Percentiles rank a stretch among this genome's conserved stretches.
Conservation (phyloP, 495 filamentous ascomycete species). For the Podospora pseudopauciseta region DNA sequence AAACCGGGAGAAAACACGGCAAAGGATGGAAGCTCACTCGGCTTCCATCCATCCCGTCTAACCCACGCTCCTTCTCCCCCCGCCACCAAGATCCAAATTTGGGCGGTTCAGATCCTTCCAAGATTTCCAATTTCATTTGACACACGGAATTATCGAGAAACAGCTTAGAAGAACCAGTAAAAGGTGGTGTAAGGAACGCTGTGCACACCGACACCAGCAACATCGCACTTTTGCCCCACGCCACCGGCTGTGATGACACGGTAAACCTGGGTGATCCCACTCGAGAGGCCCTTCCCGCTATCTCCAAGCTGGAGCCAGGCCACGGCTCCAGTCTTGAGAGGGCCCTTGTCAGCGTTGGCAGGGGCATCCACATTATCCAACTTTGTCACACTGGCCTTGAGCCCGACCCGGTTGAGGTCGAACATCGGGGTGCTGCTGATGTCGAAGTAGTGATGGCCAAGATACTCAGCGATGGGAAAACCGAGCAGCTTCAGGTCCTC, state of each 20-base stretch:
- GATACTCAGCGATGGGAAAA: conserved; percentile 30
- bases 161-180: conserved; percentile 62
- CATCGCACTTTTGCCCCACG: conserved; percentile 45
- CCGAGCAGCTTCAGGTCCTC: conserved; percentile 31
- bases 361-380: conserved; percentile 53
- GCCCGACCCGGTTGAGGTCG: conserved; percentile 40
- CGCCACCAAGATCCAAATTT: background rate
- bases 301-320: conserved; percentile 61
- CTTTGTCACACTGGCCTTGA: conserved; percentile 43
- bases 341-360: conserved; percentile 40
- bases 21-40: background rate
- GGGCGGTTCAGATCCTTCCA: background rate
- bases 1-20: background rate
- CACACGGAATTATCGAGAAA: background rate
- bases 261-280: conserved; percentile 56
- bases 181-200: conserved; percentile 62
- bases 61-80: background rate
- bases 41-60: conserved; percentile 1
- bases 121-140: background rate
- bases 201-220: conserved; percentile 36
- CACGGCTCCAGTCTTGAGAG: conserved; percentile 50
- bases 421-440: conserved; percentile 52
- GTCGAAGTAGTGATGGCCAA: conserved; percentile 69
- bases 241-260: conserved; percentile 68
- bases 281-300: conserved; percentile 39